Percentiles rank a stretch among this genome's conserved stretches.
Evolutionary conservation across 2,329 filamentous ascomycete species (phyloP).

Genomic region (Phyllosticta citrichinensis): DNA sequence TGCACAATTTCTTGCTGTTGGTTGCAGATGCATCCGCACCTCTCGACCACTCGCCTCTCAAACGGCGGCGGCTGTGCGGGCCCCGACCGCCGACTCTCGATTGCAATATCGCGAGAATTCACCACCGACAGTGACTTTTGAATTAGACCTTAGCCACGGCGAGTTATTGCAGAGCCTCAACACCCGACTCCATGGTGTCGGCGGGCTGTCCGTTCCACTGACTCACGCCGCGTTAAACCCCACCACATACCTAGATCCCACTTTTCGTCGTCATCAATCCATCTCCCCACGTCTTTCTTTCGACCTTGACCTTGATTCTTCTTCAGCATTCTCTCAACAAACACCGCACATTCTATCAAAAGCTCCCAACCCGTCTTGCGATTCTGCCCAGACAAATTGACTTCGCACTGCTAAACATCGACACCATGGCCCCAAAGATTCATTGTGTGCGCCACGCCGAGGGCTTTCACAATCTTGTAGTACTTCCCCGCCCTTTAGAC

Average conservation of each 20-base stretch:
- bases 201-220: not conserved
- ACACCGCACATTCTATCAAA: too few relatives aligned
- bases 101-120: too few relatives aligned
- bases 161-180: not conserved
- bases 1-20: not conserved
- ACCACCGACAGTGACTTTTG: too few relatives aligned
- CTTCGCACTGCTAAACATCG: too few relatives aligned
- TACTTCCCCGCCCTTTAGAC: constrained; percentile 18
- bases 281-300: not conserved
- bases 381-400: too few relatives aligned
- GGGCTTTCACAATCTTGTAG: constrained; percentile 67
- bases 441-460: constrained; percentile 63
- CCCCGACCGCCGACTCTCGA: not conserved
- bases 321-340: not conserved
- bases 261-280: not conserved
- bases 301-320: not conserved
- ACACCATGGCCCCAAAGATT: constrained; percentile 31
- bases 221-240: not conserved
- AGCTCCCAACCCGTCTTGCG: too few relatives aligned
- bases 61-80: not conserved
- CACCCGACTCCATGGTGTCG: not conserved
- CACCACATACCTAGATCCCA: not conserved
- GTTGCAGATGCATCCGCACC: not conserved
- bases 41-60: not conserved
- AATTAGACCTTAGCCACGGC: too few relatives aligned